These are phyloP conservation scores for Thalassiosira mediterranea DNA, from an alignment of 352 stramenopile genomes.

Conservation along the genomic window DNA sequence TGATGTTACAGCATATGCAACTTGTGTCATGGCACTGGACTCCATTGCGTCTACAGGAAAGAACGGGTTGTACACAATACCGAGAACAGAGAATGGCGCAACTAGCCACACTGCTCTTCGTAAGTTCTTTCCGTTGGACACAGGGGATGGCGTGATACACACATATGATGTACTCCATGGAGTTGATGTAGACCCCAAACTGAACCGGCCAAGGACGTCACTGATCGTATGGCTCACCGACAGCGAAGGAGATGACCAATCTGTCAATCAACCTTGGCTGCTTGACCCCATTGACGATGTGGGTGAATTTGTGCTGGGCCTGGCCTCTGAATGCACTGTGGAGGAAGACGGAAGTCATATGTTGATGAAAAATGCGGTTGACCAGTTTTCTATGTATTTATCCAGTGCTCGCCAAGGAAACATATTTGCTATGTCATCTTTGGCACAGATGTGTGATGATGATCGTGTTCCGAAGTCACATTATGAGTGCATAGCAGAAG, in stretches of 20 bases:
- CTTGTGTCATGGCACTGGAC: conserved; percentile 69
- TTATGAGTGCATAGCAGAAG: conserved; percentile 14
- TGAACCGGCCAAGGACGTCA: conserved; percentile 54
- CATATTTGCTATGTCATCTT: conserved; percentile 57
- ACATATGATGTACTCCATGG: conserved; percentile 73
- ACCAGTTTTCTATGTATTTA: conserved; percentile 54
- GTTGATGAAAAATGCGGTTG: conserved; percentile 3
- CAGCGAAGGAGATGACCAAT: conserved; percentile 10
- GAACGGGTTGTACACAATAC: conserved; percentile 63
- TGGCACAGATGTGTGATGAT: conserved; percentile 62
- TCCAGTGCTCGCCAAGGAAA: conserved; percentile 58
- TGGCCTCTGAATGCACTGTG: conserved; percentile 35
- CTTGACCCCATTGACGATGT: conserved; percentile 47
- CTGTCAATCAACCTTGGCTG: conserved; percentile 50
- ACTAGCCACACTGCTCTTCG: conserved; percentile 53
- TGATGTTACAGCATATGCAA: conserved; percentile 67
- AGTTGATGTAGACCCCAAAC: conserved; percentile 59
- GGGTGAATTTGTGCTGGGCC: conserved; percentile 63
- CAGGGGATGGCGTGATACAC: conserved; percentile 66
- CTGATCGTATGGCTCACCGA: conserved; percentile 75
- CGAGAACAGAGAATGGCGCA: neutral
- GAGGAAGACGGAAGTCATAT: conserved; percentile 1
- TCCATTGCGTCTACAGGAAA: conserved; percentile 50
- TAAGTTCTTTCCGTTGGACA: conserved; percentile 60
- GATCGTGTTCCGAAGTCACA: conserved; percentile 21